Percentiles rank a stretch among this genome's conserved stretches.
Evolutionary conservation across 306 rosid species (phyloP).

Genomic region (Echinosophora koreensis): DNA sequence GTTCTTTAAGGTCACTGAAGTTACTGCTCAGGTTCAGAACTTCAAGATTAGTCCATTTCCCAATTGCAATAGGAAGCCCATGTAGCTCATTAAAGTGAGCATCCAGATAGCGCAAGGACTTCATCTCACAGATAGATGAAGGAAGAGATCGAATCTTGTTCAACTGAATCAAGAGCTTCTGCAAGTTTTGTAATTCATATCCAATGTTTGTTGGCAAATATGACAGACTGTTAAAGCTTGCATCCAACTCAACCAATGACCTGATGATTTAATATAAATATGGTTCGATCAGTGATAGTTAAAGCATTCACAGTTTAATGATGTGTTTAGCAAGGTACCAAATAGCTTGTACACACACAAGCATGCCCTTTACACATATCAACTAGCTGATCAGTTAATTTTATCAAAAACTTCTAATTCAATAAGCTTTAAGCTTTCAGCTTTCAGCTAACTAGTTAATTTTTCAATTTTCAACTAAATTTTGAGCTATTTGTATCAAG

Average conservation of each 20-base stretch:
- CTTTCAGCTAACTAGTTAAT: no score
- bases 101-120: conserved; percentile 76
- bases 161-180: conserved; percentile 71
- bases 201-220: conserved; percentile 99
- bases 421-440: no score
- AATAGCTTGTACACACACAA: no score
- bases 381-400: no score
- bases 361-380: no score
- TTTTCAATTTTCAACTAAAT: no score
- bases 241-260: conserved; percentile 95
- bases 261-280: conserved; percentile 55
- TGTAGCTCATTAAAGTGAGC: conserved; percentile 93
- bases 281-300: conserved; percentile 17
- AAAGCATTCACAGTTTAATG: not conserved
- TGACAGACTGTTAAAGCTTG: conserved; percentile 78
- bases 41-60: conserved; percentile 71
- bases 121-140: conserved; percentile 85
- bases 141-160: conserved; percentile 93
- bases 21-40: conserved; percentile 79
- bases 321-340: no score
- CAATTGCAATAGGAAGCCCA: conserved; percentile 85
- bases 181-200: conserved; percentile 63
- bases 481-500: no score
- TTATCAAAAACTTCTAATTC: no score
- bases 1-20: conserved; percentile 80